Percentiles rank a stretch among this genome's conserved stretches.
phyloP scores from a whole-genome alignment of 805 yeast species.

The Teunomyces kruisii region DNA sequence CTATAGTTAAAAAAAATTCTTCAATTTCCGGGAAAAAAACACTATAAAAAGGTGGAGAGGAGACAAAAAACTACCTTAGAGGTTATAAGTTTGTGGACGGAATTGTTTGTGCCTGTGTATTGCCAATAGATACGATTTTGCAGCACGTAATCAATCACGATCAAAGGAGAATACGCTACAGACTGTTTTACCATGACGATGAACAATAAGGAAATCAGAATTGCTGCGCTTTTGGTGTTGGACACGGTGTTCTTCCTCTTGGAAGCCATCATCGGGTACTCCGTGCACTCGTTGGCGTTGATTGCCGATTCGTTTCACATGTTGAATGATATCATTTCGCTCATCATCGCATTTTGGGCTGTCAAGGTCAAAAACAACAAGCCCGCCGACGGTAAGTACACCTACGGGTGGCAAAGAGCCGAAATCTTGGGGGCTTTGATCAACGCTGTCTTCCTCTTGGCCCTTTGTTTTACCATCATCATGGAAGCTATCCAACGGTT shows the following conservation, averaged over 20 bases:
- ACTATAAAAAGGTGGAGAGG: background rate
- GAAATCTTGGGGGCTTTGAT: slow-evolving; percentile 93
- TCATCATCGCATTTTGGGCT: slow-evolving; percentile 93
- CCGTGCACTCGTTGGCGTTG: slow-evolving; percentile 90
- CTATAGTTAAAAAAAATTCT: background rate
- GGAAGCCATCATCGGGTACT: slow-evolving; percentile 83
- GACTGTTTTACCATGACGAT: slow-evolving; percentile 11
- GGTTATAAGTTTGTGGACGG: background rate
- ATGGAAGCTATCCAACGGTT: slow-evolving; percentile 92
- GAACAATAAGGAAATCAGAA: slow-evolving; percentile 66
- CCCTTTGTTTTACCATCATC: slow-evolving; percentile 87
- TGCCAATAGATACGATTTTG: background rate
- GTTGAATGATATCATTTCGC: slow-evolving; percentile 90
- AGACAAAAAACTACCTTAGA: slow-evolving; percentile 1
- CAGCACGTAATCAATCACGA: background rate
- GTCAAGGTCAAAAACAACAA: slow-evolving; percentile 82
- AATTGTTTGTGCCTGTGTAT: background rate
- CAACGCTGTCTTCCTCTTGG: slow-evolving; percentile 89
- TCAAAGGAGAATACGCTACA: background rate
- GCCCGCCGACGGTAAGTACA: slow-evolving; percentile 83
- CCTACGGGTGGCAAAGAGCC: slow-evolving; percentile 98
- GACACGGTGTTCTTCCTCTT: slow-evolving; percentile 83
- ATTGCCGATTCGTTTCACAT: slow-evolving; percentile 97
- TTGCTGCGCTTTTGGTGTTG: slow-evolving; percentile 64
- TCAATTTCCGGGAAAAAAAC: background rate